Conservation (phyloP, 2,329 filamentous ascomycete species). For the Ascocoryne sarcoides region DNA sequence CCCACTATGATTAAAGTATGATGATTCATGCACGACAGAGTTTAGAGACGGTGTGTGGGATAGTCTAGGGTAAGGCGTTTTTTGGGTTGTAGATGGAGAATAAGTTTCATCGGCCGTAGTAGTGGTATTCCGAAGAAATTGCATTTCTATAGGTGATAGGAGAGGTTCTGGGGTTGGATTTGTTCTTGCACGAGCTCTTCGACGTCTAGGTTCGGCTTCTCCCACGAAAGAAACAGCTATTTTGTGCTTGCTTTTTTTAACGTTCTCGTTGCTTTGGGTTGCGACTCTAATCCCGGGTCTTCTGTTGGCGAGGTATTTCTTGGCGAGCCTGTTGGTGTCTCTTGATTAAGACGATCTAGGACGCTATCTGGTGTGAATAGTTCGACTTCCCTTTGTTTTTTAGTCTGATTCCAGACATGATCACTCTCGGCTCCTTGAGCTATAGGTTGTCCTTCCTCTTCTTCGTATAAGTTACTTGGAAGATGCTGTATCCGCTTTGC, state of each 20-base stretch:
- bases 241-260: background rate
- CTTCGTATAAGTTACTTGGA: constrained; percentile 19
- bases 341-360: background rate
- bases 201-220: background rate
- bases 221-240: background rate
- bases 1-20: background rate
- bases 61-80: background rate
- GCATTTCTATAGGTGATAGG: too few species aligned
- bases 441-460: constrained; percentile 6
- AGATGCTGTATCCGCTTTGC: constrained; percentile 32
- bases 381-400: background rate
- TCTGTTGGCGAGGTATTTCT: too few species aligned
- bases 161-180: background rate
- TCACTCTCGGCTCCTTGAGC: background rate
- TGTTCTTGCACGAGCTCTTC: background rate
- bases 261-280: too few species aligned
- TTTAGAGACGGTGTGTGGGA: background rate
- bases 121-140: too few species aligned
- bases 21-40: background rate
- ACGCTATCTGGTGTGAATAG: background rate
- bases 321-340: background rate
- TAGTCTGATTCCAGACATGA: background rate
- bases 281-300: too few species aligned
- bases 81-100: background rate
- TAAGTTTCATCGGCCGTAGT: background rate